Evolutionary conservation across 108 stramenopile genomes (phyloP), one percentile per base, ranked within the genome.

Genomic region (Thalassiosira profunda): DNA sequence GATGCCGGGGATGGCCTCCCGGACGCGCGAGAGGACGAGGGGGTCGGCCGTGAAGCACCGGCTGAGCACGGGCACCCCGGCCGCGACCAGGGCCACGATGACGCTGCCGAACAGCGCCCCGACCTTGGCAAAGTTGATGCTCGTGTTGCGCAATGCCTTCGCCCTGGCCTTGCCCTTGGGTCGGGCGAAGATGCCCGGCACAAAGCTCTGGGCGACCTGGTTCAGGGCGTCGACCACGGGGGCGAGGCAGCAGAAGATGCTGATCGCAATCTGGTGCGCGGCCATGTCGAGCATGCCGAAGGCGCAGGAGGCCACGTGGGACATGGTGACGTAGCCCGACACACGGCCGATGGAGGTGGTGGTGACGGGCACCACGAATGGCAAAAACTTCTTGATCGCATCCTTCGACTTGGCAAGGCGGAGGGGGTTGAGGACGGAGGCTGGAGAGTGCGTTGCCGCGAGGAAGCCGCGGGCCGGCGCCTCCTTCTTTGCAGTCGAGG

Each of bases 331-430:
- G 40, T 87, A 91, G 0, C 76, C 84, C 18, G 78, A 76, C 8
- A 87, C 78, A 8, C 90, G 79, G 4, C 90, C 90, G 28, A 91
- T 55, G 34, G 85, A 81, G 10, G 90, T 86, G 9, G 74, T 67
- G 1, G 90, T 91, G 9, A 91, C 90, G 25, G 90, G 90, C 14
- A 86, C 26, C n/a, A 87, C 67, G 60, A 85, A 91, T 0, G 86
- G 86, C 15, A 56, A 11, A 63, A 87, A 91, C 12, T 84, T 70
- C 26, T 63, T 63, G 23, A 40, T 40, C 11, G 38, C 12, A 12
- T n/a, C n/a, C n/a, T n/a, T n/a, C n/a, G n/a, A n/a, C 30, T 30
- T 52, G 51, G n/a, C 30, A 3, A 52, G 51, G 51, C 30, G 33
- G 7, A 31, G 18, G 15, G 33, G 28, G 29, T 52, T 52, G 9